Evolutionary conservation across 1,139 yeast genomes (phyloP), one percentile per base, ranked within the genome.

Genomic region (Magnusiomyces sp.): DNA sequence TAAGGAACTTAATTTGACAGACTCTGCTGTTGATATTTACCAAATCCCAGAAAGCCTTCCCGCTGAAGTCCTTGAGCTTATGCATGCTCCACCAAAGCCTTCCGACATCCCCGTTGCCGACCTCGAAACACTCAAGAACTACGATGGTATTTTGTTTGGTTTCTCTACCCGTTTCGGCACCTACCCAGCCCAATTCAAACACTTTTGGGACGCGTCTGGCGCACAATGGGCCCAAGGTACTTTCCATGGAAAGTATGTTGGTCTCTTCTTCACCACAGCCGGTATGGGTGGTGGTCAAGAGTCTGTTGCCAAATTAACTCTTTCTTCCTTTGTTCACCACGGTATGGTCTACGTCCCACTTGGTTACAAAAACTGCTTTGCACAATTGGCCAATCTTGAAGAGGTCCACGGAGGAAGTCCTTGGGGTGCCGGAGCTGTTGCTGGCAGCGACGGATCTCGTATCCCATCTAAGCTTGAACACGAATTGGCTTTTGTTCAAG

Each of bases 381-480:
- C 75, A 32, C 74, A 73, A 58, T 66, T 79, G 56, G 67, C 82
- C 48, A 73, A 72, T 63, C 63, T 81, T 49, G 74, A 71, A 36
- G 84, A 80, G 68, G 74, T 78, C 48, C 88, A 81, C 62, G 90
- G 89, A 61, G 81, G 80, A 53, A 79, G 86, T 43, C 77, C 90
- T 48, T 83, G 86, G 83, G 90, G 62, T 72, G 80, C 86, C 44
- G 85, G 85, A 59, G 70, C 82, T 43, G 70, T 74, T 58, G 84
- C 88, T 40, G 83, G 79, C 55, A 71, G 74, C 42, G 87, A 80
- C 62, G 89, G 89, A 55, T 75, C 83, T 20, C 78, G 89, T 69
- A 68, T 69, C 56, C 82, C 86, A 40, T 62, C 76, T 50, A 76
- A 71, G 42, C 70, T 79, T 52, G 90, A 83, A 70, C 68, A 74